These are phyloP conservation scores for Phaseolus lunatus DNA, from an alignment of 306 rosid genomes.

Conservation along the genomic window DNA sequence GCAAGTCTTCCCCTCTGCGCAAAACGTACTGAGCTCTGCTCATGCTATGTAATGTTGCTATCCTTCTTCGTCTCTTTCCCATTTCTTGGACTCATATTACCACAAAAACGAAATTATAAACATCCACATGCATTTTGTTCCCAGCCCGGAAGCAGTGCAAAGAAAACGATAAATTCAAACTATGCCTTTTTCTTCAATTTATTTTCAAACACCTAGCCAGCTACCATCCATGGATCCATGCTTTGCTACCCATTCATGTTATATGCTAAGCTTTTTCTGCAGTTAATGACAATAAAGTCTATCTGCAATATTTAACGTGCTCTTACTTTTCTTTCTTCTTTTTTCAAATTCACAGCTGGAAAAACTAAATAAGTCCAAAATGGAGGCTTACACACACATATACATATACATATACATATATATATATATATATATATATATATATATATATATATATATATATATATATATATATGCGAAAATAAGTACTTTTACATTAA, in stretches of 20 bases:
- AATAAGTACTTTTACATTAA: neutral
- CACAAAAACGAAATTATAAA: conserved; percentile 41
- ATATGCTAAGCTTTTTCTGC: conserved; percentile 39
- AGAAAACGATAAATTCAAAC: conserved; percentile 46
- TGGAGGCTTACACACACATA: too few species aligned
- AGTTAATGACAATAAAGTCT: conserved; percentile 44
- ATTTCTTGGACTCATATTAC: conserved; percentile 26
- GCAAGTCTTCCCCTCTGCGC: conserved; percentile 2
- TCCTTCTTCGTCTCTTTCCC: conserved; percentile 42
- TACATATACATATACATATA: too few species aligned
- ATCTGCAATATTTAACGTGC: conserved; percentile 36
- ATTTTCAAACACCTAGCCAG: conserved; percentile 36
- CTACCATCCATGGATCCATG: neutral
- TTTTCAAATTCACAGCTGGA: conserved; percentile 42
- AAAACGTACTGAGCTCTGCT: conserved; percentile 27
- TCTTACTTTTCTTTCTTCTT: conserved; percentile 39
- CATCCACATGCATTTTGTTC: conserved; percentile 65
- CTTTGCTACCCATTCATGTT: conserved; percentile 34
- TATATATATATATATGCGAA: neutral
- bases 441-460: too few species aligned
- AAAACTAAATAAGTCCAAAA: conserved; percentile 27
- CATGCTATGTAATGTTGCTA: conserved; percentile 48
- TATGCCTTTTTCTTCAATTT: conserved; percentile 35
- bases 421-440: neutral
- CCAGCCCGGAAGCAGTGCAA: conserved; percentile 62